Conservation (phyloP, 140 eudicot genomes). For the Erigeron philadelphicus region DNA sequence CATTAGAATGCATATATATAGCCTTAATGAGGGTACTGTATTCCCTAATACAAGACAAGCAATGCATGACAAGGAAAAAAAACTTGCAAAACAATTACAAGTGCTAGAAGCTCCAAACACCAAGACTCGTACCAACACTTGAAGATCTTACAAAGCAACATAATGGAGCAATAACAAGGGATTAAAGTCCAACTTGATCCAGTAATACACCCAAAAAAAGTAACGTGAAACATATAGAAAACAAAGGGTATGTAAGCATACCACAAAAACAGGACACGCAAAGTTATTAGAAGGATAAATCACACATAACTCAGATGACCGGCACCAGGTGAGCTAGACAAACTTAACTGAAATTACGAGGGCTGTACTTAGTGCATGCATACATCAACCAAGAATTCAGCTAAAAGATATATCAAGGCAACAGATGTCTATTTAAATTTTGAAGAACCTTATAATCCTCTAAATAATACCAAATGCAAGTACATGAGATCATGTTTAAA, state of each 20-base stretch:
- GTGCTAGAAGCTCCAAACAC: not conserved
- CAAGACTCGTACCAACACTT: not conserved
- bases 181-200: not conserved
- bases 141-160: not conserved
- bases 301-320: too few relatives aligned
- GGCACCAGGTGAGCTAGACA: too few relatives aligned
- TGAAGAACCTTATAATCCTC: not conserved
- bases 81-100: not conserved
- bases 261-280: too few relatives aligned
- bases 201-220: not conserved
- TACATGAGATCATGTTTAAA: not conserved
- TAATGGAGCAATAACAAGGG: not conserved
- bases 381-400: too few relatives aligned
- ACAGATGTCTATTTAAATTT: too few relatives aligned
- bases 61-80: not conserved
- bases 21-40: slow-evolving; percentile 8
- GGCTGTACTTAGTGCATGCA: too few relatives aligned
- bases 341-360: too few relatives aligned
- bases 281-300: too few relatives aligned
- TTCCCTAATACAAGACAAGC: not conserved
- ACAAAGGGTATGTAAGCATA: too few relatives aligned
- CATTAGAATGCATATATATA: slow-evolving; percentile 3
- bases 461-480: not conserved
- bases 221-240: too few relatives aligned
- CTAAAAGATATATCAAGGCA: too few relatives aligned